Evolutionary conservation across 176 grass and related monocot species (phyloP), one percentile per base, ranked within the genome.

Genomic region (Musa troglodytarum): DNA sequence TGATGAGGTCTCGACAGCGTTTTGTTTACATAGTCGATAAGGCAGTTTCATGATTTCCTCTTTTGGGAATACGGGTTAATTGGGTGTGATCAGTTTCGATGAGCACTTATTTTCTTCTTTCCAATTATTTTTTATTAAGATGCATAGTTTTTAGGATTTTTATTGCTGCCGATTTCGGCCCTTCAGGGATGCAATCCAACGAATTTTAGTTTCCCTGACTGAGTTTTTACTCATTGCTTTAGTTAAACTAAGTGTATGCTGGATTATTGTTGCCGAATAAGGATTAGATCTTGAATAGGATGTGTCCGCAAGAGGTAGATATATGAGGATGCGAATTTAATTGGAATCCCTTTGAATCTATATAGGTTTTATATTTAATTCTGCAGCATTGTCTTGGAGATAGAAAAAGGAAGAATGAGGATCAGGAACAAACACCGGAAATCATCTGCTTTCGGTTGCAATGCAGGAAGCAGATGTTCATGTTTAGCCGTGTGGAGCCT

Each of bases 351-450:
- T 77, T 52, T 65, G 61, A 10, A 77, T 77, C 43, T 51, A 65
- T 77, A 65, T 77, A 65, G 59, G 75, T 17, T 50, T 55, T 71
- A 23, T 56, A 34, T 69, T 59, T 57, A 57, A 63, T 69, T 81
- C 63, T 89, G 88, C 88, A 91, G 82, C 70, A 62, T 87, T 59
- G 54, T 79, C 49, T 16, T 69, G 54, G 85, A 81, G 84, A 80
- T 87, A 82, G 43, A 51, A 83, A 78, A 88, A 26, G 85, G 72
- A 52, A 80, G 72, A 89, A 81, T 74, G 83, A 90, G 83, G 86
- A 98, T 88, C 87, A 87, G 85, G 82, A 84, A 80, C 90, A 88
- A 85, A 87, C 79, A 86, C 50, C 55, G 80, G 76, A 93, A 93
- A 87, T 80, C 84, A 91, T 85, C 83, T 82, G 74, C 84, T 90